These are phyloP conservation scores for Heimioporus sp. DNA, from an alignment of 768 basidiomycete genomes.

Conservation along the genomic window DNA sequence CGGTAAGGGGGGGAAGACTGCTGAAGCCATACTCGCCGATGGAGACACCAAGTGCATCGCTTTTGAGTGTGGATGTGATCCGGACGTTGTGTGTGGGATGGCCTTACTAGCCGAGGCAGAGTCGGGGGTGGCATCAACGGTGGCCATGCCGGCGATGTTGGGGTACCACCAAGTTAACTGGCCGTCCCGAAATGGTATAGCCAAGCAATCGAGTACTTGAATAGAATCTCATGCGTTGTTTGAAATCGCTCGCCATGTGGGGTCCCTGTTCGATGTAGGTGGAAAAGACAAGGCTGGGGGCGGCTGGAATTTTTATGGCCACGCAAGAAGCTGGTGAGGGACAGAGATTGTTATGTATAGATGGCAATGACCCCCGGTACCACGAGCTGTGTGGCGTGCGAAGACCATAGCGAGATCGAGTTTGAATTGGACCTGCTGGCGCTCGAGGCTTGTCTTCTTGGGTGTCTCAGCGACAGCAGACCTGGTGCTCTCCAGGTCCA, in stretches of 20 bases:
- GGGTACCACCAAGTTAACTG: slow-evolving; percentile 30
- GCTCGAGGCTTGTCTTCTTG: slow-evolving; percentile 50
- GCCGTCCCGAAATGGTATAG: not conserved
- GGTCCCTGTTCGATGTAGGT: slow-evolving; percentile 84
- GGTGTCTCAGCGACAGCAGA: slow-evolving; percentile 21
- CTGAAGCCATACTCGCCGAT: no score
- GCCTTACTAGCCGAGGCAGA: no score
- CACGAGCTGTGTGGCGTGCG: slow-evolving; percentile 46
- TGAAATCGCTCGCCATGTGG: slow-evolving; percentile 86
- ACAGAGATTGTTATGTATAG: slow-evolving; percentile 80
- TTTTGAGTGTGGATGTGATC: no score
- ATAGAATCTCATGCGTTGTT: slow-evolving; percentile 70
- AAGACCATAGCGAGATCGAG: slow-evolving; percentile 82
- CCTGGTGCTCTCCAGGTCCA: slow-evolving; percentile 67
- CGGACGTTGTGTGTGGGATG: no score
- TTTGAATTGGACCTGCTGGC: slow-evolving; percentile 70
- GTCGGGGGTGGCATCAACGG: no score
- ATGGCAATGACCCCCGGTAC: slow-evolving; percentile 83
- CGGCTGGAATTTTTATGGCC: slow-evolving; percentile 62
- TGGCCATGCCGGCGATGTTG: slow-evolving; percentile 65
- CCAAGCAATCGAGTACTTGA: slow-evolving; percentile 60
- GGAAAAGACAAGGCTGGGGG: slow-evolving; percentile 67
- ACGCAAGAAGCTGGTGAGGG: slow-evolving; percentile 74
- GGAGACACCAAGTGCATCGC: no score
- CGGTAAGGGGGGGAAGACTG: no score